Evolutionary conservation across 306 rosid genomes (phyloP), one percentile per base, ranked within the genome.

Genomic region (Lathyrus tuberosus): DNA sequence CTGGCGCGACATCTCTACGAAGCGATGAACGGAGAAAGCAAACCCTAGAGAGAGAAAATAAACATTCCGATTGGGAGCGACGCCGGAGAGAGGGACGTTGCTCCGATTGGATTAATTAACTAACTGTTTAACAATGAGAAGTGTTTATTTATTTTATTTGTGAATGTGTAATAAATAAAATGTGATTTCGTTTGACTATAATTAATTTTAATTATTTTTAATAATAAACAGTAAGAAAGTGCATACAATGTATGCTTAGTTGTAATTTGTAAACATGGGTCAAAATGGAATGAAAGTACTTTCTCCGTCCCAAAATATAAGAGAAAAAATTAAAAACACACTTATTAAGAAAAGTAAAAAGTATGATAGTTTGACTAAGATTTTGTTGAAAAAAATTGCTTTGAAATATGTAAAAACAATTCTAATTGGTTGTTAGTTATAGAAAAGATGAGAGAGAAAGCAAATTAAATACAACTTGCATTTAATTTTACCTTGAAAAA

Each of bases 1-100:
- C 70, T 86, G 95, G 67, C 97, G 96, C 58, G 99, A 89, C 99
- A 95, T 95, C 40, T 71, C 82, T 47, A 70, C 8, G 63, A 15
- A 30, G 22, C 64, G 57, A 46, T 30, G 69, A 52, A 72, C 62
- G 60, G 46, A 35, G 77, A 62, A 35, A 62, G 7, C 7, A 76
- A 83, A 80, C 74, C 87, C 85, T 80, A 81, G 73, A 53, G 42
- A 40, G 16, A 69, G 67, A 68, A 37, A 11, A 8, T 10, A 58
- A 5, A 28, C 84, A 77, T 76, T 30, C 60, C 46, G 56, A 49
- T 67, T 67, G 77, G 52, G 77, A 70, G 65, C 28, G 74, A 70
- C 74, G 79, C 69, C 79, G 74, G 69, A 20, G 62, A 46, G 61
- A 41, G 46, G 40, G 18, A 41, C 56, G 47, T 20, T 62, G 6